Conservation (phyloP, 345 rosid species). For the Eucalyptus polyanthemos region DNA sequence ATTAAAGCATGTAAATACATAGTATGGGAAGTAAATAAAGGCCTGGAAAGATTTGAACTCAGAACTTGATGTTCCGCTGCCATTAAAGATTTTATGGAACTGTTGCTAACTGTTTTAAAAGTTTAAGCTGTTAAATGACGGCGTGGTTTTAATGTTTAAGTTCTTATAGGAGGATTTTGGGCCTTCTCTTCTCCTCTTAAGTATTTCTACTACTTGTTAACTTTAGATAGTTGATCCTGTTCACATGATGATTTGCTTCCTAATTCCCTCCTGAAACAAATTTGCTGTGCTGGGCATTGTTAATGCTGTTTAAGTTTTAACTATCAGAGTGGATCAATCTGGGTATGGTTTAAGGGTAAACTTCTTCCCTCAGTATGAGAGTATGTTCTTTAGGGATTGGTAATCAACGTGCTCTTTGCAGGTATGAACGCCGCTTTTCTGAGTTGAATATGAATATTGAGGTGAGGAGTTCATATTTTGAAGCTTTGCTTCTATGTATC, state of each 20-base stretch:
- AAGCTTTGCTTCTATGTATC: neutral
- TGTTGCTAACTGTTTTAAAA: neutral
- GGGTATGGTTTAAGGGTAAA: neutral
- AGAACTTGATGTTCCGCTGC: neutral
- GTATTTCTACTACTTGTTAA: neutral
- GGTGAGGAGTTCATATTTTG: conserved; percentile 17
- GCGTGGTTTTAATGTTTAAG: neutral
- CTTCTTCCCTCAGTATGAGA: neutral
- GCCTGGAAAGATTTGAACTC: neutral
- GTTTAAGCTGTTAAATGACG: neutral
- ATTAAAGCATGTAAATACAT: neutral
- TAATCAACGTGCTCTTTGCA: conserved; percentile 6
- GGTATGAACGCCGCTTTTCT: conserved; percentile 68
- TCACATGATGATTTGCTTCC: neutral
- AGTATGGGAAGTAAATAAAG: neutral
- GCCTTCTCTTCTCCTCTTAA: neutral
- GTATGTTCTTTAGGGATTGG: neutral
- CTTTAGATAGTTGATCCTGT: neutral
- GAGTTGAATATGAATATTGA: conserved; percentile 71
- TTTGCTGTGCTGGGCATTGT: neutral
- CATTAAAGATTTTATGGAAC: neutral
- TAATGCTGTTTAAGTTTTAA: neutral
- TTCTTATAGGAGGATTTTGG: neutral
- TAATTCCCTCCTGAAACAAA: neutral
- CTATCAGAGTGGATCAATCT: neutral